Evolutionary conservation across 176 grass and related monocot species (phyloP).

Genomic region (Oryza longistaminata): DNA sequence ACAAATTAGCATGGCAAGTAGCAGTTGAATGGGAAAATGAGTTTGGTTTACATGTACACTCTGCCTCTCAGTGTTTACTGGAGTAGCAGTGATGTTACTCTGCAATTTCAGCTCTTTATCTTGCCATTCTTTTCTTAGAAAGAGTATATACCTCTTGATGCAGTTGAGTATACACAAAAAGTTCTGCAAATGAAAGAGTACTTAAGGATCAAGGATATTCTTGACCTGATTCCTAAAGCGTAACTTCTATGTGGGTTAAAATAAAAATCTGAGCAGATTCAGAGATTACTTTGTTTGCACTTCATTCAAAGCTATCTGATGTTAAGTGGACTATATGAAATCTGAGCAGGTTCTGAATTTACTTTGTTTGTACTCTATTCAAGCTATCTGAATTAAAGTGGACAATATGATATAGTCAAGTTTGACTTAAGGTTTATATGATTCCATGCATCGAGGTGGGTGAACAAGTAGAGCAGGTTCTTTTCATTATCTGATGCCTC

Average conservation of each 20-base stretch:
- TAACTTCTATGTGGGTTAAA: not conserved
- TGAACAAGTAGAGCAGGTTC: not conserved
- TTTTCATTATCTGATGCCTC: not conserved
- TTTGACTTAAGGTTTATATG: not conserved
- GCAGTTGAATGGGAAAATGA: not conserved
- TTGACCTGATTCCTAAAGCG: not conserved
- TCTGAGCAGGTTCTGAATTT: not conserved
- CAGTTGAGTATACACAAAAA: not conserved
- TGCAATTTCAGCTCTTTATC: not conserved
- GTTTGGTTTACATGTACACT: not conserved
- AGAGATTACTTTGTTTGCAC: not conserved
- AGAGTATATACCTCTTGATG: not conserved
- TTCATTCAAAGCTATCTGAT: slow-evolving; percentile 11
- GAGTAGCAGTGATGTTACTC: not conserved
- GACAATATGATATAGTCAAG: not conserved
- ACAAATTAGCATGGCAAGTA: not conserved
- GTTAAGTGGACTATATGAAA: not conserved
- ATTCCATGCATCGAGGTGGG: not conserved
- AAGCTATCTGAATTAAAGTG: not conserved
- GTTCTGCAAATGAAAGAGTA: not conserved
- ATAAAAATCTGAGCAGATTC: not conserved
- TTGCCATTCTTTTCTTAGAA: slow-evolving; percentile 10
- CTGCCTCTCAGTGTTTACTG: not conserved
- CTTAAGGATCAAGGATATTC: not conserved
- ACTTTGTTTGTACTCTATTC: not conserved